These are phyloP conservation scores for Talaromyces sp. DNA, from an alignment of 2,329 filamentous ascomycete genomes.

Conservation along the genomic window DNA sequence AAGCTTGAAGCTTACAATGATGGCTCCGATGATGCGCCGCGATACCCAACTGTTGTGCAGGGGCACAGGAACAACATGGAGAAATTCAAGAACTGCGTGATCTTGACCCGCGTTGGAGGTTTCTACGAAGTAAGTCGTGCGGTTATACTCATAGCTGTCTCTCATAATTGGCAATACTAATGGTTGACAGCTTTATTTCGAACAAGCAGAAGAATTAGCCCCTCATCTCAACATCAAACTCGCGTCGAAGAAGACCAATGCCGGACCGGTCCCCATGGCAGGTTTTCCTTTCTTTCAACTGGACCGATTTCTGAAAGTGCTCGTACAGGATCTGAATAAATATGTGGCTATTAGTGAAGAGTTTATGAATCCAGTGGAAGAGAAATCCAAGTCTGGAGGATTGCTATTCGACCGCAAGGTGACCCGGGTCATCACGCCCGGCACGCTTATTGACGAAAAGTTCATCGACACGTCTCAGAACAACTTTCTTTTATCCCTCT, in stretches of 20 bases:
- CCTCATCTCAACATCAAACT: conserved; percentile 84
- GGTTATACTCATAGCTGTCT: background rate
- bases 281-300: conserved; percentile 92
- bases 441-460: conserved; percentile 93
- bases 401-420: conserved; percentile 80
- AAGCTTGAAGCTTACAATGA: conserved; percentile 37
- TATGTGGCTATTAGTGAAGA: conserved; percentile 95
- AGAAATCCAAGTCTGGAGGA: conserved; percentile 68
- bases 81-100: conserved; percentile 82
- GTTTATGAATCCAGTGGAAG: conserved; percentile 66
- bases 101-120: conserved; percentile 85
- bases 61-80: conserved; percentile 86
- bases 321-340: conserved; percentile 84
- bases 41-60: conserved; percentile 81
- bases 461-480: conserved; percentile 93
- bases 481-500: conserved; percentile 83
- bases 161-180: background rate
- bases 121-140: conserved; percentile 69
- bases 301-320: conserved; percentile 83
- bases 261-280: conserved; percentile 79
- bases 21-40: conserved; percentile 43
- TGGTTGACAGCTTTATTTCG: conserved; percentile 68
- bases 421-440: conserved; percentile 82
- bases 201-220: conserved; percentile 85
- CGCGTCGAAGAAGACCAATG: conserved; percentile 70